These are phyloP conservation scores for Beta corolliflora DNA, from an alignment of 179 eudicot genomes.

Conservation along the genomic window DNA sequence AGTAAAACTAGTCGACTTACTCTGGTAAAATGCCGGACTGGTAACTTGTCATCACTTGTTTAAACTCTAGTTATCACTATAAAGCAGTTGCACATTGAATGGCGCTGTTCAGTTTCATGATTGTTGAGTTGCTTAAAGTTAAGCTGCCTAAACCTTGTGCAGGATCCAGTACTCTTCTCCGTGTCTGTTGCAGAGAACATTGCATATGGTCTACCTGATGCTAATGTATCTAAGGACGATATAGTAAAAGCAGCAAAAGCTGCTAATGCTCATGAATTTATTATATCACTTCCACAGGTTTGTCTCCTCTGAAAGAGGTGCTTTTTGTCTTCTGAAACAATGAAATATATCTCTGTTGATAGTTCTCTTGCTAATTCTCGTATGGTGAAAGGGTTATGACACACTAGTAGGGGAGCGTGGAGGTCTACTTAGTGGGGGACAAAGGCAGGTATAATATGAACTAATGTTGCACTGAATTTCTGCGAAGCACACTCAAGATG, in stretches of 20 bases:
- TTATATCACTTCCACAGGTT: slow-evolving; percentile 95
- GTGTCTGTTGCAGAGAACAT: slow-evolving; percentile 96
- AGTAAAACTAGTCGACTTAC: not conserved
- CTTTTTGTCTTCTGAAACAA: not conserved
- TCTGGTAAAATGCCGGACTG: not conserved
- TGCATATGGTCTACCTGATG: slow-evolving; percentile 97
- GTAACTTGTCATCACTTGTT: not conserved
- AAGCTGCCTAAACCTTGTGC: slow-evolving; percentile 22
- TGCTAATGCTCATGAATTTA: slow-evolving; percentile 97
- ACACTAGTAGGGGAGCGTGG: slow-evolving; percentile 99
- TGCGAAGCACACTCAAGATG: not conserved
- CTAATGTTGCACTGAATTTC: not conserved
- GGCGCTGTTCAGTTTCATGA: not conserved
- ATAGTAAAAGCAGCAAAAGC: slow-evolving; percentile 97
- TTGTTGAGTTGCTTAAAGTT: not conserved
- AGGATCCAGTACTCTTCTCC: slow-evolving; percentile 98
- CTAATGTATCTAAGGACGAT: slow-evolving; percentile 80
- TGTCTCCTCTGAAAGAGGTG: slow-evolving; percentile 17
- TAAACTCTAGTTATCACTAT: not conserved
- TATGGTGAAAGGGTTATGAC: slow-evolving; percentile 78
- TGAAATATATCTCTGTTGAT: not conserved
- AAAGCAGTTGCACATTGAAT: not conserved
- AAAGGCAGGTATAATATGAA: slow-evolving; percentile 73
- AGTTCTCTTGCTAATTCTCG: slow-evolving; percentile 29
- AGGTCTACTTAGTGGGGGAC: slow-evolving; percentile 95